Evolutionary conservation across 2,329 filamentous ascomycete species (phyloP).

Genomic region (Calonectria montana): DNA sequence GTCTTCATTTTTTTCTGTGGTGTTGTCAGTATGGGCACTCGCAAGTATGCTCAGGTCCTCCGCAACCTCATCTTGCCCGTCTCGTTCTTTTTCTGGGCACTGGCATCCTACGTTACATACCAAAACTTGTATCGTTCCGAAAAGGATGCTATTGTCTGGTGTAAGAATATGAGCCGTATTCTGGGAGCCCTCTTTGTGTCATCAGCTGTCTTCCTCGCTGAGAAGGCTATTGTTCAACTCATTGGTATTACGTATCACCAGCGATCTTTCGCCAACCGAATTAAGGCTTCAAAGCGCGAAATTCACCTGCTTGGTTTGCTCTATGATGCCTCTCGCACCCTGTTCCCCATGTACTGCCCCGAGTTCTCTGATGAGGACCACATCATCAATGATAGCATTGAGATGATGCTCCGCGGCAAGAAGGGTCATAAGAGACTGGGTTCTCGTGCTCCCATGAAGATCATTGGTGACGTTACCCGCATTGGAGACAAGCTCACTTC

Average conservation of each 20-base stretch:
- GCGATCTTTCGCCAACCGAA: constrained; percentile 82
- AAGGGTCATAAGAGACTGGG: constrained; percentile 63
- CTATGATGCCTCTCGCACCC: constrained; percentile 87
- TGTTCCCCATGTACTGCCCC: constrained; percentile 92
- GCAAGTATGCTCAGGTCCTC: constrained; percentile 77
- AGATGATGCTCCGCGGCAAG: constrained; percentile 72
- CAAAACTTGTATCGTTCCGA: constrained; percentile 60
- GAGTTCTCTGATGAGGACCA: constrained; percentile 95
- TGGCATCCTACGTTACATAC: constrained; percentile 72
- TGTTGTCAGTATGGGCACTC: constrained; percentile 75
- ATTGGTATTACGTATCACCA: constrained; percentile 89
- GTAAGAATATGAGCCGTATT: constrained; percentile 70
- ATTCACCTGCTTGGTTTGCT: constrained; percentile 84
- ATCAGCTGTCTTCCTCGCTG: constrained; percentile 77
- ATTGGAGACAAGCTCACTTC: constrained; percentile 94
- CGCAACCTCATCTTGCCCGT: constrained; percentile 73
- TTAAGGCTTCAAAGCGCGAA: constrained; percentile 91
- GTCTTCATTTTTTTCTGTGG: constrained; percentile 77
- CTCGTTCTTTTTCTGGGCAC: constrained; percentile 76
- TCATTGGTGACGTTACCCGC: constrained; percentile 82
- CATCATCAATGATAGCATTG: constrained; percentile 86
- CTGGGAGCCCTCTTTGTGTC: constrained; percentile 76
- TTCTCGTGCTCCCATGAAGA: constrained; percentile 79
- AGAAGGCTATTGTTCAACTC: constrained; percentile 83
- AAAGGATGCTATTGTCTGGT: constrained; percentile 60